Evolutionary conservation across 495 filamentous ascomycete species (phyloP), one percentile per base, ranked within the genome.

Genomic region (Cudoniella acicularis): DNA sequence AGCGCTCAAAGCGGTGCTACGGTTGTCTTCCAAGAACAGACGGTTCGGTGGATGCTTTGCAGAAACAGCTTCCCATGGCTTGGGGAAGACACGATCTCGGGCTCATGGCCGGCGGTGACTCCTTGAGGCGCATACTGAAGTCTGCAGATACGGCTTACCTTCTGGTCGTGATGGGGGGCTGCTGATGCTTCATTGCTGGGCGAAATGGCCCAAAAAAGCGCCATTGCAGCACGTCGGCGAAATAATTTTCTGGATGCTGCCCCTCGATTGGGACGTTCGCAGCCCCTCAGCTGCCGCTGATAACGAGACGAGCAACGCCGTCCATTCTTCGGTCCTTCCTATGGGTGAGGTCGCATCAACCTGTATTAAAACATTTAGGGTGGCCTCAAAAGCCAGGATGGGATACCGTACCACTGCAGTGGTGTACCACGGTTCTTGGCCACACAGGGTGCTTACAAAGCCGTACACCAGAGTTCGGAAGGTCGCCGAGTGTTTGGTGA

Each of bases 141-240:
- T 24, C 25, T 30, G 50, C 27, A 3, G 17, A 21, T 0, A 53
- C 27, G 8, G 30, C 50, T 53, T 30, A 53, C 50, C 13, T n/a
- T n/a, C n/a, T 6, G 20, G 26, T 27, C 36, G 21, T 53, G 13
- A 41, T 18, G 25, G 50, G n/a, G 30, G 30, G 30, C 30, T 36
- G 30, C 30, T 36, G 30, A 36, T 36, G 13, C 30, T 36, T 13
- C 4, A 36, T n/a, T n/a, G n/a, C n/a, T n/a, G n/a, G n/a, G n/a
- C n/a, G 27, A 24, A 30, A 20, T 27, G 24, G 24, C 17, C 24
- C 13, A n/a, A 30, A 27, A 41, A 23, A 20, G 27, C 50, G 50
- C 50, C 50, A 21, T 53, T 36, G 30, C 4, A 36, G 30, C 50
- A 24, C 50, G 30, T 53, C 50, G 50, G 50, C 50, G 30, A 53